Conservation (phyloP, 176 grass and related monocot genomes). For the Cenchrus americanus region DNA sequence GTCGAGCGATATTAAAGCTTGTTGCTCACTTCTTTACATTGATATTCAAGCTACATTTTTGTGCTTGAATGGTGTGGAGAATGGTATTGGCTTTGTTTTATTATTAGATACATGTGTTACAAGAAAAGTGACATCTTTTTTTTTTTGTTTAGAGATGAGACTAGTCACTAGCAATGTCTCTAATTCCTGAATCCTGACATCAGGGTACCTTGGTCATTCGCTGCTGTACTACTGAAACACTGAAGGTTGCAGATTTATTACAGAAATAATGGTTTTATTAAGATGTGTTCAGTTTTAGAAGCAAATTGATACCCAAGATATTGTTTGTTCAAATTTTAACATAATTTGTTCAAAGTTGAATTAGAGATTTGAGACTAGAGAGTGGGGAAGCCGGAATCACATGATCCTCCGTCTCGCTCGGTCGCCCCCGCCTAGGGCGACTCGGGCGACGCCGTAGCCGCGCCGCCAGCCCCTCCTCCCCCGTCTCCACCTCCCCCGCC, state of each 20-base stretch:
- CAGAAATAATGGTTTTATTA: background rate
- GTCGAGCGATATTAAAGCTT: background rate
- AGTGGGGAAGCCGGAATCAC: no score
- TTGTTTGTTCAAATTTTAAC: background rate
- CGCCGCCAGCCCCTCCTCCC: no score
- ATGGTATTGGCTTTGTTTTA: constrained; percentile 19
- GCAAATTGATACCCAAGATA: background rate
- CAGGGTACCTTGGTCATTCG: background rate
- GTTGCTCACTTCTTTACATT: constrained; percentile 31
- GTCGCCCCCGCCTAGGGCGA: no score
- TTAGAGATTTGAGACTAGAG: no score
- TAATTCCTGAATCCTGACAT: background rate
- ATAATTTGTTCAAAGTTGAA: no score
- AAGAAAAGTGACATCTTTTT: background rate
- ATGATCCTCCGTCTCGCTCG: no score
- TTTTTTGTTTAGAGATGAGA: background rate
- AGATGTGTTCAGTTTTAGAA: background rate
- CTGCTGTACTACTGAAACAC: background rate
- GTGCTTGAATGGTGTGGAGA: constrained; percentile 42
- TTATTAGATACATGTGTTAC: constrained; percentile 3
- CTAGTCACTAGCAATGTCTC: background rate
- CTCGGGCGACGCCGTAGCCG: no score
- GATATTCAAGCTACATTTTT: constrained; percentile 38
- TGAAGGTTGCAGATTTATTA: constrained; percentile 1
- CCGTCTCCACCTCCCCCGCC: no score